phyloP scores from a whole-genome alignment of 805 yeast genomes.

The Tetrapisispora phaffii region DNA sequence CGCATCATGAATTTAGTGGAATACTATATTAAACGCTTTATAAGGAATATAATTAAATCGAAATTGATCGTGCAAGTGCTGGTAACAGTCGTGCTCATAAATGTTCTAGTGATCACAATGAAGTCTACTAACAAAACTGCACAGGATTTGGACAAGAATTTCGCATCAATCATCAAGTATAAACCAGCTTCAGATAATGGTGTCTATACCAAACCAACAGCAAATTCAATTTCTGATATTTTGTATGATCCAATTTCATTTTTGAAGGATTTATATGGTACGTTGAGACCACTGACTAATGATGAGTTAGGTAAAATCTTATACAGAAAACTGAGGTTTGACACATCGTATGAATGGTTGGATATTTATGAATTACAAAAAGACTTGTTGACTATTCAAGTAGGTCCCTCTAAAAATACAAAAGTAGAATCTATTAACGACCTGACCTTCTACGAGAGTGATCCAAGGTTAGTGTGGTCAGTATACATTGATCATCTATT shows the following conservation, averaged over 20 bases:
- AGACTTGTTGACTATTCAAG: slow-evolving; percentile 12
- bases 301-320: slow-evolving; percentile 3
- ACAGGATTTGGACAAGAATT: not conserved
- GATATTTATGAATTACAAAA: slow-evolving; percentile 14
- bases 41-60: not conserved
- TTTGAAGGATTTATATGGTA: slow-evolving; percentile 2
- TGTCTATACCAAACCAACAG: not conserved
- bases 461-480: slow-evolving; percentile 48
- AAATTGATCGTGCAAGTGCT: not conserved
- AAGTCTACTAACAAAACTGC: not conserved
- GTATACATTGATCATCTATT: slow-evolving; percentile 34
- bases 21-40: not conserved
- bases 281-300: not conserved
- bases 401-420: slow-evolving; percentile 14
- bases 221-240: not conserved
- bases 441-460: slow-evolving; percentile 36
- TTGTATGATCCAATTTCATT: slow-evolving; percentile 1
- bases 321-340: slow-evolving; percentile 16
- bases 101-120: not conserved
- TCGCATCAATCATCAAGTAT: not conserved
- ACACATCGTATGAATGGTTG: slow-evolving; percentile 12
- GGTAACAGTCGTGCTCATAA: not conserved
- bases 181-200: not conserved
- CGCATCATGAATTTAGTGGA: not conserved
- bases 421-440: slow-evolving; percentile 14